Evolutionary conservation across 1,284 basidiomycete genomes (phyloP).

Genomic region (Puccinia horiana): DNA sequence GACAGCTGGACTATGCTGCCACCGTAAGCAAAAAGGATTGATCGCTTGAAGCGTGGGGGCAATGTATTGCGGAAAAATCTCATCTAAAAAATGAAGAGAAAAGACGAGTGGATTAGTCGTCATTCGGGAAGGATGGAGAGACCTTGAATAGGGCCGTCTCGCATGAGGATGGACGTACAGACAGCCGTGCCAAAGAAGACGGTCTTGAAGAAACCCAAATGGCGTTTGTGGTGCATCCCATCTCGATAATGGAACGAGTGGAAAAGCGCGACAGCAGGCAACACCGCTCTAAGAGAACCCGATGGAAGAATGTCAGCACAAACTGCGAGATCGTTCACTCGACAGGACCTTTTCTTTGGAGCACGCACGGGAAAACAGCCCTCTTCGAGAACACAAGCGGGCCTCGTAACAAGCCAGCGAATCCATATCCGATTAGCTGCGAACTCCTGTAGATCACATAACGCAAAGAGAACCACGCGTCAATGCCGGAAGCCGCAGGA

Average conservation of each 20-base stretch:
- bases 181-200: conserved; percentile 30
- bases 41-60: conserved; percentile 45
- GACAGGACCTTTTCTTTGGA: background rate
- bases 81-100: background rate
- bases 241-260: conserved; percentile 46
- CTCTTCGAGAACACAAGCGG: conserved; percentile 27
- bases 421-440: conserved; percentile 43
- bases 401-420: conserved; percentile 38
- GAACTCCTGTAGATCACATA: conserved; percentile 28
- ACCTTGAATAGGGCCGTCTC: too few species aligned
- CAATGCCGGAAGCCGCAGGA: background rate
- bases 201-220: conserved; percentile 39
- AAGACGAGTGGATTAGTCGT: background rate
- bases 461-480: background rate
- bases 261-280: conserved; percentile 46
- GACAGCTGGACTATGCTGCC: conserved; percentile 35
- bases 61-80: conserved; percentile 48
- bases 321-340: background rate
- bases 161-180: conserved; percentile 14
- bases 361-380: conserved; percentile 46
- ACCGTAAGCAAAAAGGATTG: conserved; percentile 45
- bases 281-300: background rate
- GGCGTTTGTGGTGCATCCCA: conserved; percentile 10
- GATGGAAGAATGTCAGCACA: background rate
- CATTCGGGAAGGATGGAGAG: too few species aligned